These are phyloP conservation scores for Andrographis paniculata DNA, from an alignment of 305 asterid genomes.

Conservation along the genomic window DNA sequence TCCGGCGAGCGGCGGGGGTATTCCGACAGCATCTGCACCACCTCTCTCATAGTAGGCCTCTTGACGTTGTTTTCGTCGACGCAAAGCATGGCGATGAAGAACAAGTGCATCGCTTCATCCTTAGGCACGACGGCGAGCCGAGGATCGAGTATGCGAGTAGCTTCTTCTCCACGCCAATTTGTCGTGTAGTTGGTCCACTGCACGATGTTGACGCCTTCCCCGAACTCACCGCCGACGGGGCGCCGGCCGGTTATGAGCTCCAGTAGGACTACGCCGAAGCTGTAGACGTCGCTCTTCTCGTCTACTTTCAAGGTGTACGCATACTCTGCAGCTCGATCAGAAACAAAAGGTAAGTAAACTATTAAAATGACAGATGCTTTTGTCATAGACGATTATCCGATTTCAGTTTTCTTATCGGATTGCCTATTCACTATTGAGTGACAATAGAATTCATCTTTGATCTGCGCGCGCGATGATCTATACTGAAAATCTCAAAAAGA, in stretches of 20 bases:
- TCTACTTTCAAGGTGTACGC: constrained; percentile 83
- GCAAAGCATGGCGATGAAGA: constrained; percentile 87
- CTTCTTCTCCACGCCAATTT: constrained; percentile 59
- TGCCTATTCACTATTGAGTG: no score
- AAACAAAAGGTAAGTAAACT: not conserved
- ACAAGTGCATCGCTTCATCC: constrained; percentile 78
- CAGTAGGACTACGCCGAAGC: constrained; percentile 83
- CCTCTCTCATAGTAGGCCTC: constrained; percentile 92
- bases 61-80: constrained; percentile 74
- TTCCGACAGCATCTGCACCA: constrained; percentile 90
- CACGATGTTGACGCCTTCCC: constrained; percentile 89
- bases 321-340: constrained; percentile 51
- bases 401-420: no score
- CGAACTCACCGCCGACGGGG: constrained; percentile 88
- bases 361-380: no score
- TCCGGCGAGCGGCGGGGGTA: constrained; percentile 52
- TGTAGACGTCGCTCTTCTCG: constrained; percentile 95
- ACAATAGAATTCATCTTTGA: no score
- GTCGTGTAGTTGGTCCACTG: constrained; percentile 77
- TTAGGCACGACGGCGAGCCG: constrained; percentile 51
- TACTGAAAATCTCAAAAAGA: not conserved
- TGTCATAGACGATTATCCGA: no score
- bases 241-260: constrained; percentile 82
- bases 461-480: no score
- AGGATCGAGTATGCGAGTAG: constrained; percentile 43